Conservation (phyloP, 2,329 filamentous ascomycete species). For the Talaromyces pinophilus region DNA sequence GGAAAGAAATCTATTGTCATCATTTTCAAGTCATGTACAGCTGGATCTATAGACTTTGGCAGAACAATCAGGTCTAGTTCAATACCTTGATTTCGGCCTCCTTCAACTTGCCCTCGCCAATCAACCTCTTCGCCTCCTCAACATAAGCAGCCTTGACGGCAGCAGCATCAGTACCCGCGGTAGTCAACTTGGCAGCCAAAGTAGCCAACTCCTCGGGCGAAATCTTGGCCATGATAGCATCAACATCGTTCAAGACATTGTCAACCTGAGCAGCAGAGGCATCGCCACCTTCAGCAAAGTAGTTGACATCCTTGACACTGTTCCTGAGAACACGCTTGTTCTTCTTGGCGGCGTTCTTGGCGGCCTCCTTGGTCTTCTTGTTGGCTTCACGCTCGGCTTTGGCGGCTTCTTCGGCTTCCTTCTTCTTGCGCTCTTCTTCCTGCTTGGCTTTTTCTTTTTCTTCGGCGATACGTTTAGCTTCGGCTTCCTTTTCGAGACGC, state of each 20-base stretch:
- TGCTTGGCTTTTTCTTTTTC: constrained; percentile 82
- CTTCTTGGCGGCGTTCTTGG: constrained; percentile 99
- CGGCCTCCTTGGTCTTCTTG: constrained; percentile 98
- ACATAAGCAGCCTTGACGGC: constrained; percentile 85
- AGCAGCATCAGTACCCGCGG: constrained; percentile 71
- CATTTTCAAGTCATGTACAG: background rate
- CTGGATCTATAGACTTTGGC: background rate
- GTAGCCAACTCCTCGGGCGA: constrained; percentile 87
- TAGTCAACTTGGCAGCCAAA: constrained; percentile 76
- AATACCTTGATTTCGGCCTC: constrained; percentile 72
- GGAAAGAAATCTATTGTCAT: constrained; percentile 7
- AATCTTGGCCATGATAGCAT: constrained; percentile 82
- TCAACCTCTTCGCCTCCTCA: constrained; percentile 74
- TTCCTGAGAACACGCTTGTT: constrained; percentile 97
- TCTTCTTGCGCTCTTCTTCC: constrained; percentile 75
- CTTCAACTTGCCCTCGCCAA: constrained; percentile 82
- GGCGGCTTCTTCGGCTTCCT: constrained; percentile 81
- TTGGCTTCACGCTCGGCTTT: constrained; percentile 78
- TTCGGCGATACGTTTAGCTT: constrained; percentile 81
- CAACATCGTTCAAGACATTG: constrained; percentile 78
- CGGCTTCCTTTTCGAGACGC: constrained; percentile 83
- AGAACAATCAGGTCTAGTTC: constrained; percentile 5
- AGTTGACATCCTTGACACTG: constrained; percentile 96
- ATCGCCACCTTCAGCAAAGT: constrained; percentile 75
- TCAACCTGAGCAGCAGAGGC: constrained; percentile 77